Conservation (phyloP, 2,329 filamentous ascomycete species). For the Venturia aucupariae region DNA sequence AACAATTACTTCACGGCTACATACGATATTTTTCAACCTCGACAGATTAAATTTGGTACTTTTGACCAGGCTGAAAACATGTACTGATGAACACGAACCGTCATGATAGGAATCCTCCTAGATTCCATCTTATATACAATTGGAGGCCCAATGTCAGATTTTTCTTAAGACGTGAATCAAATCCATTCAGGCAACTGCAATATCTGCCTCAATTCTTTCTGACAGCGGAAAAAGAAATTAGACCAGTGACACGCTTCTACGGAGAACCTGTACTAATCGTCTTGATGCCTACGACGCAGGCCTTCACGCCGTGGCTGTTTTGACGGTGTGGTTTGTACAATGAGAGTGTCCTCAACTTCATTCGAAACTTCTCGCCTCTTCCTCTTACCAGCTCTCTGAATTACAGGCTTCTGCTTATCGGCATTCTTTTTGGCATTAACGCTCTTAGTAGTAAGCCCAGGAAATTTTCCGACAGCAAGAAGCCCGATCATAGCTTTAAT, state of each 20-base stretch:
- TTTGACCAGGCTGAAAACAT: no score
- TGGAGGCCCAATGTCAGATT: background rate
- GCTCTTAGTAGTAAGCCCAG: background rate
- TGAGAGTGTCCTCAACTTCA: background rate
- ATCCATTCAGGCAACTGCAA: background rate
- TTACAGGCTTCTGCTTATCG: background rate
- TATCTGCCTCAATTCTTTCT: background rate
- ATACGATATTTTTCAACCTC: no score
- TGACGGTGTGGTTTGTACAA: background rate
- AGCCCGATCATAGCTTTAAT: background rate
- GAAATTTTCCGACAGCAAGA: background rate
- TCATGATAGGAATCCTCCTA: no score
- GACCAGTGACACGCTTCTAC: background rate
- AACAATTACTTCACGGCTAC: no score
- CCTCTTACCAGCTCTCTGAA: background rate
- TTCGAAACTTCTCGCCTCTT: background rate
- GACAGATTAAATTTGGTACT: no score
- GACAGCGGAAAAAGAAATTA: background rate
- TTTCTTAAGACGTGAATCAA: background rate
- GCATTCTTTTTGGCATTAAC: background rate
- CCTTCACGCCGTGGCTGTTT: background rate
- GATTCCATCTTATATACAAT: no score
- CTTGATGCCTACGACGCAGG: background rate
- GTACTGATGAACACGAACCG: no score
- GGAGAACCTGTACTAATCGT: background rate